These are phyloP conservation scores for Scheffersomyces stambukii DNA, from an alignment of 1,139 yeast species.

Conservation along the genomic window DNA sequence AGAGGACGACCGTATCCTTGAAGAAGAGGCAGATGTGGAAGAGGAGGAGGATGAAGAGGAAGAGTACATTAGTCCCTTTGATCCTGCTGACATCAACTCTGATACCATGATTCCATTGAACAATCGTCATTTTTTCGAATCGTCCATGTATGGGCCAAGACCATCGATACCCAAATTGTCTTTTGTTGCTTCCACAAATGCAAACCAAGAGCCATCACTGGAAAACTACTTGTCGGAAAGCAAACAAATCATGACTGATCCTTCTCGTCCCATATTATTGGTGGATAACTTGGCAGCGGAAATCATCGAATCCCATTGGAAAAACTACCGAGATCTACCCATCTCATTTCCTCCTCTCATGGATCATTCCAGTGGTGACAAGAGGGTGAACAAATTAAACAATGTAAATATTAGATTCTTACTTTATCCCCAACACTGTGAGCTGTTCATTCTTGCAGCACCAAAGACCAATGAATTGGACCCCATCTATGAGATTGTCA, in stretches of 20 bases:
- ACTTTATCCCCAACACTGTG: slow-evolving; percentile 39
- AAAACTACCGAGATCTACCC: slow-evolving; percentile 32
- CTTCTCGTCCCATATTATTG: slow-evolving; percentile 13
- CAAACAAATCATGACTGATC: slow-evolving; percentile 15
- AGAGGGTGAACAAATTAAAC: slow-evolving; percentile 24
- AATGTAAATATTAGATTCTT: slow-evolving; percentile 33
- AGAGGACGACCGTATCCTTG: slow-evolving; percentile 5
- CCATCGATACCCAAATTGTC: slow-evolving; percentile 22
- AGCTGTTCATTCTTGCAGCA: slow-evolving; percentile 36
- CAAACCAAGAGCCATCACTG: slow-evolving; percentile 2
- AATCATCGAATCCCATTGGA: slow-evolving; percentile 25
- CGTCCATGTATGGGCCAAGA: slow-evolving; percentile 18
- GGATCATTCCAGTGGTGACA: slow-evolving; percentile 13
- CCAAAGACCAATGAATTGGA: slow-evolving; percentile 58
- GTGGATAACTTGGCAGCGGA: slow-evolving; percentile 27
- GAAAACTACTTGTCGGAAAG: slow-evolving; percentile 5
- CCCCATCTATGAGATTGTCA: slow-evolving; percentile 71
- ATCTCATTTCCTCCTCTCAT: slow-evolving; percentile 34
- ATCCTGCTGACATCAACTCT: slow-evolving; percentile 33
- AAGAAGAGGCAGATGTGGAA: slow-evolving; percentile 8
- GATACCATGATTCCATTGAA: slow-evolving; percentile 31
- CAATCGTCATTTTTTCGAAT: slow-evolving; percentile 31
- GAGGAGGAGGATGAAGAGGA: slow-evolving; percentile 16
- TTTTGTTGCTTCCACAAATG: slow-evolving; percentile 12
- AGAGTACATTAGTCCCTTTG: slow-evolving; percentile 29